phyloP scores from a whole-genome alignment of 495 filamentous ascomycete species.

The Neurospora tetrasperma region DNA sequence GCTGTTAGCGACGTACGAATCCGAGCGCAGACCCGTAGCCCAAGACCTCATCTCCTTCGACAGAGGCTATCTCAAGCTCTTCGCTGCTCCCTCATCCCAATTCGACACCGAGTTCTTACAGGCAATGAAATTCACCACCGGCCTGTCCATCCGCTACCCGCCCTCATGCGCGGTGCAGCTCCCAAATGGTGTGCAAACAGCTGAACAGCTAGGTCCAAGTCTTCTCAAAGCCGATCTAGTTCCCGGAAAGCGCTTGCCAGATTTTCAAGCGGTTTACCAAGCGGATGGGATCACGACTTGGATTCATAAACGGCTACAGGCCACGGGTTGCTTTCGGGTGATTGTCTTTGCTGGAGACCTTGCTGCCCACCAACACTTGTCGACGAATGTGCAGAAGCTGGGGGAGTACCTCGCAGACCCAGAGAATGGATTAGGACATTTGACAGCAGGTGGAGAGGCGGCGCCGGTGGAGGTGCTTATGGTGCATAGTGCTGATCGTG shows the following conservation, averaged over 20 bases:
- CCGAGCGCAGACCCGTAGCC: slow-evolving; percentile 57
- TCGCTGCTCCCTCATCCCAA: slow-evolving; percentile 30
- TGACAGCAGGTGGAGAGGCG: neutral
- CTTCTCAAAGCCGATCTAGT: slow-evolving; percentile 28
- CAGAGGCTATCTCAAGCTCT: slow-evolving; percentile 41
- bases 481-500: slow-evolving; percentile 42
- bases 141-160: slow-evolving; percentile 6
- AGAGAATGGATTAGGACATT: neutral
- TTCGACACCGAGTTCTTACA: slow-evolving; percentile 24
- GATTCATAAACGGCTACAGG: slow-evolving; percentile 4
- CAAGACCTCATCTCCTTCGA: slow-evolving; percentile 69
- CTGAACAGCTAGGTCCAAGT: slow-evolving; percentile 18
- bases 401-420: slow-evolving; percentile 2
- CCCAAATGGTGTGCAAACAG: neutral
- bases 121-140: slow-evolving; percentile 32
- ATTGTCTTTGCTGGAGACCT: slow-evolving; percentile 13
- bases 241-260: slow-evolving; percentile 10
- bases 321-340: slow-evolving; percentile 10
- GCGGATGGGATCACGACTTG: slow-evolving; percentile 1
- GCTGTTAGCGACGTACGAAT: too few species aligned
- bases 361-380: neutral
- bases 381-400: neutral
- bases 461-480: slow-evolving; percentile 41
- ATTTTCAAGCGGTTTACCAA: slow-evolving; percentile 13
- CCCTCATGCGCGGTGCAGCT: slow-evolving; percentile 7